phyloP scores from a whole-genome alignment of 2,329 filamentous ascomycete genomes.

The Orbilia quercus region DNA sequence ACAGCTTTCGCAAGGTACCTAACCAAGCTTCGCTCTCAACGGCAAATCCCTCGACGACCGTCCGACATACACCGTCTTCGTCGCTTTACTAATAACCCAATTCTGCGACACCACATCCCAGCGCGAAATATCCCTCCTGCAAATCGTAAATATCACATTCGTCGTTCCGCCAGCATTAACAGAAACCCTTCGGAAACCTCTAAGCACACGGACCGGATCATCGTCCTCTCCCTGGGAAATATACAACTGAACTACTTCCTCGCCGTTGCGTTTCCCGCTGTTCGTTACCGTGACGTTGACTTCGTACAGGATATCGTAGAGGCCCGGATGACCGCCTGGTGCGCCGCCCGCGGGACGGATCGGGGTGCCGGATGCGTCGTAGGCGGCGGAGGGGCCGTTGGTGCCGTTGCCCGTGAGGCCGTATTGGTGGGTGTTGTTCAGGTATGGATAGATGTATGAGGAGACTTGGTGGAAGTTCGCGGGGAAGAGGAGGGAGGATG shows the following conservation, averaged over 20 bases:
- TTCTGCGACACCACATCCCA: conserved; percentile 77
- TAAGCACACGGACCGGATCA: conserved; percentile 75
- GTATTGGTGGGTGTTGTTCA: conserved; percentile 72
- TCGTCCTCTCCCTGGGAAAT: conserved; percentile 81
- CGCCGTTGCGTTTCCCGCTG: conserved; percentile 73
- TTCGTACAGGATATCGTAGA: conserved; percentile 77
- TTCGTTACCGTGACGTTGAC: conserved; percentile 77
- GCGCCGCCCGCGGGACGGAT: conserved; percentile 74
- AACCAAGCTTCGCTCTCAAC: conserved; percentile 36
- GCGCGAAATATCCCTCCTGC: conserved; percentile 76
- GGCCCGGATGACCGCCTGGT: conserved; percentile 69
- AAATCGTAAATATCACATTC: conserved; percentile 71
- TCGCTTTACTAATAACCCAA: conserved; percentile 72
- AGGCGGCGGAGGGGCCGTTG: conserved; percentile 73
- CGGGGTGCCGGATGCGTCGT: conserved; percentile 70
- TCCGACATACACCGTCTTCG: conserved; percentile 58
- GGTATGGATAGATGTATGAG: conserved; percentile 76
- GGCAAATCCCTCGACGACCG: conserved; percentile 51
- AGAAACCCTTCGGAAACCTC: conserved; percentile 81
- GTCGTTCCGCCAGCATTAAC: conserved; percentile 72
- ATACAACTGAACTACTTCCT: conserved; percentile 82
- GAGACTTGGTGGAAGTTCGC: conserved; percentile 66
- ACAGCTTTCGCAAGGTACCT: conserved; percentile 8
- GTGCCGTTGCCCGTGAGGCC: conserved; percentile 70
- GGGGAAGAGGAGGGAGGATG: conserved; percentile 75